Conservation (phyloP, 108 stramenopile genomes). For the Cyclostephanos invisitatus region DNA sequence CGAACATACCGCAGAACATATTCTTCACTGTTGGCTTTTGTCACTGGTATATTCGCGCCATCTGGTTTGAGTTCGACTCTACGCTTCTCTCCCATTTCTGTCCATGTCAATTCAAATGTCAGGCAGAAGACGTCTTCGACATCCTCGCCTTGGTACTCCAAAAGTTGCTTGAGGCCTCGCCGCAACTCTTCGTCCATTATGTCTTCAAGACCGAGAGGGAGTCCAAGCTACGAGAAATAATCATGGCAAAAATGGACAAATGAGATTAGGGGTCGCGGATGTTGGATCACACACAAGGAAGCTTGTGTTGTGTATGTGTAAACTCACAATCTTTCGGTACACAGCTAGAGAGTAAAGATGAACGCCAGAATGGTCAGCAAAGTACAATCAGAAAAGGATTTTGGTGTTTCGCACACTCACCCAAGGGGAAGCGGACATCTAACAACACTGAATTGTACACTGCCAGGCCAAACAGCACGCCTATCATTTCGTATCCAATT, state of each 20-base stretch:
- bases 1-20: conserved; percentile 86
- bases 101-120: conserved; percentile 73
- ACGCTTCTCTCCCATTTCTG: conserved; percentile 64
- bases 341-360: conserved; percentile 46
- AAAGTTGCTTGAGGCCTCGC: conserved; percentile 74
- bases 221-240: conserved; percentile 44
- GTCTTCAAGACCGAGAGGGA: conserved; percentile 79
- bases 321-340: conserved; percentile 79
- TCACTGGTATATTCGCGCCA: conserved; percentile 80
- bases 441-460: conserved; percentile 90
- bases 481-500: conserved; percentile 79
- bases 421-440: conserved; percentile 81
- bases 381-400: neutral
- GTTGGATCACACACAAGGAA: neutral
- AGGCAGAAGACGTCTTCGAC: conserved; percentile 88
- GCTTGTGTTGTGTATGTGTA: neutral
- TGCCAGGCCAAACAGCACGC: conserved; percentile 86
- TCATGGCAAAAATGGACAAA: neutral
- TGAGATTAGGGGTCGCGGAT: neutral
- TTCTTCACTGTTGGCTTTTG: conserved; percentile 79
- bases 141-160: conserved; percentile 86
- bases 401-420: neutral
- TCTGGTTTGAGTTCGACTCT: conserved; percentile 83
- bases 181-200: conserved; percentile 81
- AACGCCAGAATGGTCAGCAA: neutral